These are phyloP conservation scores for Inga oerstediana DNA, from an alignment of 306 rosid genomes.

Conservation along the genomic window DNA sequence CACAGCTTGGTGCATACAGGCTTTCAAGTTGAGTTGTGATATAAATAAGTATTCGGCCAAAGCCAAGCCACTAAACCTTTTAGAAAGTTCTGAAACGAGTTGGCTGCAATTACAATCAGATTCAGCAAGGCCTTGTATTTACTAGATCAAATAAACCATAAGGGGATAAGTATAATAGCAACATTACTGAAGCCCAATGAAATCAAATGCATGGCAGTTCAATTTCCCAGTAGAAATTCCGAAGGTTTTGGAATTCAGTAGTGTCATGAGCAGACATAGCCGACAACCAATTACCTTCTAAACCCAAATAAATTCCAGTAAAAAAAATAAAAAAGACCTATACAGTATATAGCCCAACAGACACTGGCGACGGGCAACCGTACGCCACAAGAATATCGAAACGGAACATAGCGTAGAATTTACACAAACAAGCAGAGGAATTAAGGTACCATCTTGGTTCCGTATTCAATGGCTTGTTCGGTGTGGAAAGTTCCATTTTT, in stretches of 20 bases:
- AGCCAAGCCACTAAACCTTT: background rate
- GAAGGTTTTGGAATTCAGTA: background rate
- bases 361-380: background rate
- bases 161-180: background rate
- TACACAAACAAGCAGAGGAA: background rate
- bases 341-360: background rate
- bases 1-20: background rate
- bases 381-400: background rate
- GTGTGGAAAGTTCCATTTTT: conserved; percentile 96
- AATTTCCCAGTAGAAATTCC: background rate
- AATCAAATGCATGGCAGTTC: background rate
- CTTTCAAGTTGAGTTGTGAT: background rate
- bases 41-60: background rate
- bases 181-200: background rate
- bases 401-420: background rate
- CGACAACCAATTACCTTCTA: background rate
- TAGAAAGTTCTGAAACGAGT: background rate
- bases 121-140: background rate
- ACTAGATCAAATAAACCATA: background rate
- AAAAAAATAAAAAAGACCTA: background rate
- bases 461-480: conserved; percentile 96
- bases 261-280: background rate
- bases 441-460: conserved; percentile 87
- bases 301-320: background rate
- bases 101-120: background rate